Conservation (phyloP, 768 basidiomycete genomes). For the Naganishia vishniacii region DNA sequence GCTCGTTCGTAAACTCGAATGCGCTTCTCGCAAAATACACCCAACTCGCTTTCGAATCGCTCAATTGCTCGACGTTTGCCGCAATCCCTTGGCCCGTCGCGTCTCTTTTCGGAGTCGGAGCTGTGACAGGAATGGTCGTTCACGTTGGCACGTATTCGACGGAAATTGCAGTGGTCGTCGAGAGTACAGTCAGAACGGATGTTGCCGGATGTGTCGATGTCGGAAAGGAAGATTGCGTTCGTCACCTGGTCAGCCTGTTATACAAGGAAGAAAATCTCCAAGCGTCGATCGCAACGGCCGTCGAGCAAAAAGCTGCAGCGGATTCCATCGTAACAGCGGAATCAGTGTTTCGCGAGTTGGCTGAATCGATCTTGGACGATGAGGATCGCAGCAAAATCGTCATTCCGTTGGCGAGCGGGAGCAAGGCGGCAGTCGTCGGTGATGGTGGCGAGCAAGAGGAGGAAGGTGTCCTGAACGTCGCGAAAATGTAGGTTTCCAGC, state of each 20-base stretch:
- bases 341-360: slow-evolving; percentile 32
- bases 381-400: slow-evolving; percentile 18
- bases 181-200: slow-evolving; percentile 41
- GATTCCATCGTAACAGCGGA: background rate
- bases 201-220: slow-evolving; percentile 34
- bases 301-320: background rate
- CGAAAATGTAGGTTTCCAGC: slow-evolving; percentile 38
- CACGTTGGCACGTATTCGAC: slow-evolving; percentile 36
- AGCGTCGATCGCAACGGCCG: background rate
- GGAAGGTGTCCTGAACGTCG: slow-evolving; percentile 42
- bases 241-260: slow-evolving; percentile 33
- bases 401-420: slow-evolving; percentile 22
- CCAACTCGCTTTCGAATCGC: slow-evolving; percentile 42
- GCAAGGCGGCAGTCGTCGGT: slow-evolving; percentile 9
- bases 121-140: slow-evolving; percentile 39
- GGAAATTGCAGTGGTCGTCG: slow-evolving; percentile 34
- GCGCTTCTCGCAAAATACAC: slow-evolving; percentile 36
- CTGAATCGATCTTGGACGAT: slow-evolving; percentile 34
- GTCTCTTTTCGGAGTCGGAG: slow-evolving; percentile 39
- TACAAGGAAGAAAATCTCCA: slow-evolving; percentile 17
- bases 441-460: slow-evolving; percentile 33
- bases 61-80: slow-evolving; percentile 42
- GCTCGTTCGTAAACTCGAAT: slow-evolving; percentile 34
- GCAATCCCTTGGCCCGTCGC: slow-evolving; percentile 40
- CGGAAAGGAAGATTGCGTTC: slow-evolving; percentile 38